Evolutionary conservation across 2,329 filamentous ascomycete genomes (phyloP).

Genomic region (Neonectria coccinea): DNA sequence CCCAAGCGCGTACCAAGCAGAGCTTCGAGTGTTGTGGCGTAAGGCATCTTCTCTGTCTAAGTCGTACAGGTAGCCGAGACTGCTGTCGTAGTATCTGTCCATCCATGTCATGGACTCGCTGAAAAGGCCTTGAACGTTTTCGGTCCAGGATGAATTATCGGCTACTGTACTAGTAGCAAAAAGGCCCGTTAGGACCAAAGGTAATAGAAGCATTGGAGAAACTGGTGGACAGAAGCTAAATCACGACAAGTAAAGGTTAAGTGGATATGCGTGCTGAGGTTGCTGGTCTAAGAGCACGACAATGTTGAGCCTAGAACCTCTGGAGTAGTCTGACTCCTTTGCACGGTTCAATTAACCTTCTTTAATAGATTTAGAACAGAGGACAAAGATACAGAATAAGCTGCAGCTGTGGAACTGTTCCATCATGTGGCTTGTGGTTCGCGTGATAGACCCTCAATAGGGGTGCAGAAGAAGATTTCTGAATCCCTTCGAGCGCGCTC

Average conservation of each 20-base stretch:
- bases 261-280: background rate
- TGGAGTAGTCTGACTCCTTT: background rate
- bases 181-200: background rate
- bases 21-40: conserved; percentile 67
- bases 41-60: conserved; percentile 58
- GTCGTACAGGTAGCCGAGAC: conserved; percentile 65
- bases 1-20: conserved; percentile 70
- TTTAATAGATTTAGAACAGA: background rate
- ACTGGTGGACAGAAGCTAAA: background rate
- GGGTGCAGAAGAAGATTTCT: background rate
- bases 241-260: background rate
- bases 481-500: background rate
- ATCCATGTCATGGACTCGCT: conserved; percentile 53
- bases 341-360: background rate
- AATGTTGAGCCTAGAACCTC: background rate
- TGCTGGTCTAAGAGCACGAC: background rate
- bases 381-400: background rate
- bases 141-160: background rate
- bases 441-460: background rate
- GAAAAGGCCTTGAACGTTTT: conserved; percentile 22
- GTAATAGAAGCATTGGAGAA: background rate
- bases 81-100: conserved; percentile 65
- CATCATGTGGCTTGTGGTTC: background rate
- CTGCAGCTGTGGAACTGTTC: background rate
- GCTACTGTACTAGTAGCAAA: background rate